A percentile compares a stretch with the other conserved stretches of the same genome.
Conservation (phyloP, 306 rosid species). For the Citrullus colocynthis region DNA sequence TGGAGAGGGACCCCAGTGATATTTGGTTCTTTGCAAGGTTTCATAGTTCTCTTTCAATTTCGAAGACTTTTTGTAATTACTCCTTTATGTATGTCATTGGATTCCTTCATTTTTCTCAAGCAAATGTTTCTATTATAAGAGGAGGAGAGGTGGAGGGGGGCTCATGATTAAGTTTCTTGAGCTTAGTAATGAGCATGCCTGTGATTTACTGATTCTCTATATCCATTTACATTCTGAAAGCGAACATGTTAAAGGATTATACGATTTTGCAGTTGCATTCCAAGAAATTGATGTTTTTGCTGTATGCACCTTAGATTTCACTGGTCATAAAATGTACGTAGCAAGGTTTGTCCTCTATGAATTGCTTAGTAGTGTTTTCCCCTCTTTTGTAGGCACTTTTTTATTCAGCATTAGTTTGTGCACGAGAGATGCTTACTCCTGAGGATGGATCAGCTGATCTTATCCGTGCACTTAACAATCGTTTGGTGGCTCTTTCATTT, state of each 20-base stretch:
- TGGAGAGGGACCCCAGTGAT: too few relatives aligned
- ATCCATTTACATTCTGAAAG: too few relatives aligned
- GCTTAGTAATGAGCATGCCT: too few relatives aligned
- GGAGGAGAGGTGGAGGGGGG: too few relatives aligned
- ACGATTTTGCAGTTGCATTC: background rate
- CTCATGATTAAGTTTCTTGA: too few relatives aligned
- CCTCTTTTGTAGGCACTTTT: slow-evolving; percentile 50
- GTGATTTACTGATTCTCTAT: too few relatives aligned
- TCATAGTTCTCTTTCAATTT: too few relatives aligned
- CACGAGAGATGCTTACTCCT: slow-evolving; percentile 77
- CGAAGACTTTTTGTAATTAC: too few relatives aligned
- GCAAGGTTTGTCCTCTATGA: background rate
- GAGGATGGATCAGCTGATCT: slow-evolving; percentile 79
- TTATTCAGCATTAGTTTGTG: slow-evolving; percentile 67
- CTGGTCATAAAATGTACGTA: background rate
- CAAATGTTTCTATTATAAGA: too few relatives aligned
- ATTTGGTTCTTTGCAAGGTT: too few relatives aligned
- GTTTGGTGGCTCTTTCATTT: slow-evolving; percentile 72
- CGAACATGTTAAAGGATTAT: background rate
- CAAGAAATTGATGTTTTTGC: background rate
- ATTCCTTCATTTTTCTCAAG: too few relatives aligned
- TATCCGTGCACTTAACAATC: slow-evolving; percentile 61
- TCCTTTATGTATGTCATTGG: too few relatives aligned
- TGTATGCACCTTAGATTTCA: background rate
- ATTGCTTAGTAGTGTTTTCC: background rate